These are phyloP conservation scores for Talaromyces atroroseus DNA, from an alignment of 2,329 filamentous ascomycete species.

Conservation along the genomic window DNA sequence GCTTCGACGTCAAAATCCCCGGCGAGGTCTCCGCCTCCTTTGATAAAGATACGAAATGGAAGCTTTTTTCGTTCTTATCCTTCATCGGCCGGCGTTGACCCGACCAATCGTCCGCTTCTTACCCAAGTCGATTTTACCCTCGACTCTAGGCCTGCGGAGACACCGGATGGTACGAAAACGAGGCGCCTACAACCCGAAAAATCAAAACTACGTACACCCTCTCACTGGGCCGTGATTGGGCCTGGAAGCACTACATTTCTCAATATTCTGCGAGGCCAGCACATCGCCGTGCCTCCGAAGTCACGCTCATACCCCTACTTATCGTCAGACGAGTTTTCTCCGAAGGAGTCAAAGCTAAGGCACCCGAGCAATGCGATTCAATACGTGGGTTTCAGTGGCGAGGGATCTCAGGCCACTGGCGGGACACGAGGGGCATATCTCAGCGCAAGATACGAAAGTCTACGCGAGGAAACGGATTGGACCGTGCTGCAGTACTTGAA, in stretches of 20 bases:
- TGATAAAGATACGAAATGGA: slow-evolving; percentile 69
- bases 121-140: slow-evolving; percentile 64
- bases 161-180: background rate
- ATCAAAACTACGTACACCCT: slow-evolving; percentile 29
- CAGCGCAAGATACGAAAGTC: slow-evolving; percentile 83
- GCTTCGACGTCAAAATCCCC: background rate
- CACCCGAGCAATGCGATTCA: slow-evolving; percentile 65
- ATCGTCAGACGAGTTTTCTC: slow-evolving; percentile 54
- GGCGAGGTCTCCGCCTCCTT: slow-evolving; percentile 38
- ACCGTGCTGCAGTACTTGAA: slow-evolving; percentile 73
- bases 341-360: slow-evolving; percentile 47
- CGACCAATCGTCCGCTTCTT: slow-evolving; percentile 68
- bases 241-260: slow-evolving; percentile 80
- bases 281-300: slow-evolving; percentile 68
- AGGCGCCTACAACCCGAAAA: background rate
- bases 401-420: slow-evolving; percentile 50
- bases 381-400: slow-evolving; percentile 85
- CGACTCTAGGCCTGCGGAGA: background rate
- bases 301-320: slow-evolving; percentile 77
- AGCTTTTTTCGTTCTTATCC: slow-evolving; percentile 80
- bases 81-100: slow-evolving; percentile 39
- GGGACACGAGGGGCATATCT: slow-evolving; percentile 67
- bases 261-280: slow-evolving; percentile 67
- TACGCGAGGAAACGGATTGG: slow-evolving; percentile 81
- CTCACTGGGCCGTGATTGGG: slow-evolving; percentile 72